Evolutionary conservation across 2,329 filamentous ascomycete genomes (phyloP).

Genomic region (Akanthomyces lecanii): DNA sequence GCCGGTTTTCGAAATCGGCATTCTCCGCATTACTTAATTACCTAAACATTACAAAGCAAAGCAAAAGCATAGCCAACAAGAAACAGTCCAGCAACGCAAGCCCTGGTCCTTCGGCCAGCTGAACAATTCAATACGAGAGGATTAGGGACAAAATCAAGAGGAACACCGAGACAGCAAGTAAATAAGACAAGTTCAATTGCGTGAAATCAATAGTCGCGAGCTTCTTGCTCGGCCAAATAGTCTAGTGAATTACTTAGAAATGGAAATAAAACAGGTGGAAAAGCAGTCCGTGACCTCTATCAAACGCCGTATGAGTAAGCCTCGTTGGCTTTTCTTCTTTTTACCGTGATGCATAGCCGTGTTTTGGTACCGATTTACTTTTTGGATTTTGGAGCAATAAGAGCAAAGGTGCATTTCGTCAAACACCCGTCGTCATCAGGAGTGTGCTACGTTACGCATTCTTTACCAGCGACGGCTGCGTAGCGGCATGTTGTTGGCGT

Average conservation of each 20-base stretch:
- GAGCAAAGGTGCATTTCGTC: slow-evolving; percentile 15
- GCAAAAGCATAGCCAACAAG: background rate
- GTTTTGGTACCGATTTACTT: slow-evolving; percentile 8
- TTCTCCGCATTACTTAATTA: background rate
- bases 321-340: slow-evolving; percentile 18
- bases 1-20: background rate
- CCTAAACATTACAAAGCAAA: background rate
- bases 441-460: slow-evolving; percentile 13
- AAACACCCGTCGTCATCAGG: slow-evolving; percentile 2
- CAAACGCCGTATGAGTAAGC: slow-evolving; percentile 27
- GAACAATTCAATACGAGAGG: background rate
- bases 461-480: slow-evolving; percentile 49
- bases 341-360: slow-evolving; percentile 15
- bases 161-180: background rate
- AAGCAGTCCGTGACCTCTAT: slow-evolving; percentile 27
- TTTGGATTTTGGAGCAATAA: slow-evolving; percentile 8
- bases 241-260: slow-evolving; percentile 14
- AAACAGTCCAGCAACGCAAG: background rate
- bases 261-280: slow-evolving; percentile 15
- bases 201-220: slow-evolving; percentile 12
- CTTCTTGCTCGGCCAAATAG: slow-evolving; percentile 14
- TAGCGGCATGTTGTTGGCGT: slow-evolving; percentile 49
- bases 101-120: background rate
- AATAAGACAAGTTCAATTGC: background rate
- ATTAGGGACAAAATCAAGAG: background rate